phyloP scores from a whole-genome alignment of 305 asterid genomes.

The Ajuga reptans region DNA sequence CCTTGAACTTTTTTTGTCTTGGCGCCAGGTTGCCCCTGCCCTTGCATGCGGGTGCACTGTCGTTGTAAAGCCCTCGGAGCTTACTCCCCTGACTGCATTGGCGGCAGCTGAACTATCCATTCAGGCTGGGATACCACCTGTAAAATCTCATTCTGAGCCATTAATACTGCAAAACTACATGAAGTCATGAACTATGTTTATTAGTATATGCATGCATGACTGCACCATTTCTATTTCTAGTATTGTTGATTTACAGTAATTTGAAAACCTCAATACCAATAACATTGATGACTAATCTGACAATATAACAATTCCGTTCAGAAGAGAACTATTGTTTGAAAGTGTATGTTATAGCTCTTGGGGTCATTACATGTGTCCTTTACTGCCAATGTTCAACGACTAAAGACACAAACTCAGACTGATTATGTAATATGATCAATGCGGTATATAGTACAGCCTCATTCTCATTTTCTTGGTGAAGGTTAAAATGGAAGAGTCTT shows the following conservation, averaged over 20 bases:
- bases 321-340: neutral
- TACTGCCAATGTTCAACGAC: conserved; percentile 6
- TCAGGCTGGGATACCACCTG: conserved; percentile 98
- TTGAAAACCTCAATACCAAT: neutral
- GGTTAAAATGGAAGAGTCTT: neutral
- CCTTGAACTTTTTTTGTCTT: conserved; percentile 10
- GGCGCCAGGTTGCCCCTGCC: conserved; percentile 87
- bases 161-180: conserved; percentile 11
- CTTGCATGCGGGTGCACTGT: conserved; percentile 98
- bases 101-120: conserved; percentile 94
- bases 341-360: neutral
- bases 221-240: neutral
- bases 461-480: neutral
- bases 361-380: neutral
- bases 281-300: conserved; percentile 3
- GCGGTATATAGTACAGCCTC: neutral
- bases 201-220: neutral
- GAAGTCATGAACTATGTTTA: neutral
- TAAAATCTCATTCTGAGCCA: conserved; percentile 29
- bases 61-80: conserved; percentile 82
- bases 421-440: neutral
- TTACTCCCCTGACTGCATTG: conserved; percentile 92
- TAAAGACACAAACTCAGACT: conserved; percentile 11
- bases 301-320: neutral
- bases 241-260: neutral